Conservation (phyloP, 305 asterid genomes). For the Ajuga reptans region DNA sequence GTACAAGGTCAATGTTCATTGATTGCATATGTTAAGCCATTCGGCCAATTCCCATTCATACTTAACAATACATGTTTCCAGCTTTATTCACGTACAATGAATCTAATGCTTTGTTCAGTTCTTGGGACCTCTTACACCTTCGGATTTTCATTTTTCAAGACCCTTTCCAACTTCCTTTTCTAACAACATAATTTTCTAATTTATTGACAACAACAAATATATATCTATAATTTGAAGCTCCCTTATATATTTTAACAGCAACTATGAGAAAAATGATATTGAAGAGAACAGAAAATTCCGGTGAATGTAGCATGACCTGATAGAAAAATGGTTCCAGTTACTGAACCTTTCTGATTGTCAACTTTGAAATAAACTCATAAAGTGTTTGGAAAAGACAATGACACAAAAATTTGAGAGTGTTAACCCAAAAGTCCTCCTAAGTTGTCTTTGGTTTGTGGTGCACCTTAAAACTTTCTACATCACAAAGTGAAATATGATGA, state of each 20-base stretch:
- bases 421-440: too few relatives aligned
- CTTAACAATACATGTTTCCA: neutral
- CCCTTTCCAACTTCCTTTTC: neutral
- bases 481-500: too few relatives aligned
- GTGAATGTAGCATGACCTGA: neutral
- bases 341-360: conserved; percentile 2
- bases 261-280: neutral
- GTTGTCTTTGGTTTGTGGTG: too few relatives aligned
- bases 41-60: neutral
- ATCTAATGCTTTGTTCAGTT: conserved; percentile 15
- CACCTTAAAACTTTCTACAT: too few relatives aligned
- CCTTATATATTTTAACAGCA: neutral
- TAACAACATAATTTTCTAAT: neutral
- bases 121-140: conserved; percentile 2
- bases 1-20: neutral
- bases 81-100: neutral
- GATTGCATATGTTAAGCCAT: neutral
- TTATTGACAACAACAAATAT: neutral
- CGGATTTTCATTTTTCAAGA: neutral
- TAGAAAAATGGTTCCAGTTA: neutral
- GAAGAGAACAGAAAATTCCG: neutral
- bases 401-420: neutral
- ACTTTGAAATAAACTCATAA: neutral
- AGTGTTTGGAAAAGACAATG: neutral
- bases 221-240: neutral